Evolutionary conservation across 495 filamentous ascomycete species (phyloP), one percentile per base, ranked within the genome.

Genomic region (Xylaria scruposa): DNA sequence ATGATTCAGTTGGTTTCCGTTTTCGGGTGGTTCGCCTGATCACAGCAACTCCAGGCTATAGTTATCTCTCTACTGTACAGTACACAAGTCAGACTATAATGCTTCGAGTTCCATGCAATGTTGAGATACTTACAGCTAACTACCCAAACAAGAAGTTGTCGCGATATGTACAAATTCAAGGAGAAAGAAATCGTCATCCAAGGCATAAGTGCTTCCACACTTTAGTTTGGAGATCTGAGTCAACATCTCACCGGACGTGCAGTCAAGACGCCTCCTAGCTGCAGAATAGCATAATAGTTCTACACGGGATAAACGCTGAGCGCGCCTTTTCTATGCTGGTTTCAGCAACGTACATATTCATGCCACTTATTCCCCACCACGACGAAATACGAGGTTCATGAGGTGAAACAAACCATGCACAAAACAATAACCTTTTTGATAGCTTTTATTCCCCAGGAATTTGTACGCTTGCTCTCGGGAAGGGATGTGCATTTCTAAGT

Each of bases 1-100:
- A 15, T 44, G 62, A 66, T 36, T 62, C 19, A 38, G 49, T 33
- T 58, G 47, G 3, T 44, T 68, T 68, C 65, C 65, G 9, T 68
- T 56, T 56, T 12, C 24, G 65, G 49, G 40, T 51, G 36, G 46
- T 58, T 58, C 47, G 51, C 42, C 38, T 49, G 42, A 66, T 44
- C 62, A 54, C 21, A 63, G 13, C 38, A 63, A 8, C 36, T 49
- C 46, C 46, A 49, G 4, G 46, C 46, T n/a, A 7, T 49, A 49
- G 8, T 4, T 49, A n/a, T 19, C 19, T n/a, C 29, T 31, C 29
- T 31, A 1, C 29, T n/a, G n/a, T n/a, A 31, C 29, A 31, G 29
- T 3, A 31, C 29, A 31, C 29, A 47, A 5, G 36, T 38, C 36
- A 6, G 6, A 8, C 36, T 19, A 0, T 47, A 47, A 15, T 24